Evolutionary conservation across 768 basidiomycete genomes (phyloP).

Genomic region (Lactarius psammicola): DNA sequence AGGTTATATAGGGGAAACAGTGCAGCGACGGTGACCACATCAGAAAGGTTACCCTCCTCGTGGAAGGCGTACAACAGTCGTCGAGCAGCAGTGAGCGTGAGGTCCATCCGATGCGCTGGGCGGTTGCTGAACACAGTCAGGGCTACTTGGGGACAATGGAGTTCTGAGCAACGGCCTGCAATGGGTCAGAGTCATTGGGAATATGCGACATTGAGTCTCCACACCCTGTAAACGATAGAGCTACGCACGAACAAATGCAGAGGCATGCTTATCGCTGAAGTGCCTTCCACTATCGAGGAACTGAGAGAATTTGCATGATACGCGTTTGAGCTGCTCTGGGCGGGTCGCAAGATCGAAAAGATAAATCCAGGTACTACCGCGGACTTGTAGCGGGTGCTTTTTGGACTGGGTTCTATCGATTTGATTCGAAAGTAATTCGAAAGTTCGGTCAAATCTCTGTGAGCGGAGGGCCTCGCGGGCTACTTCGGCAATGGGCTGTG

Average conservation of each 20-base stretch:
- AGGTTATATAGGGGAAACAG: conserved; percentile 56
- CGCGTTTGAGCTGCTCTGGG: conserved; percentile 19
- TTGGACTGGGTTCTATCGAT: conserved; percentile 7
- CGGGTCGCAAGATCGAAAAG: conserved; percentile 27
- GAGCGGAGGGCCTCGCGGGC: conserved; percentile 1
- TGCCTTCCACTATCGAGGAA: conserved; percentile 21
- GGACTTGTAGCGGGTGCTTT: conserved; percentile 13
- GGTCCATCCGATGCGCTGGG: conserved; percentile 55
- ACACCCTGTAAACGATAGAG: not conserved
- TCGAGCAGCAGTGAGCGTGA: conserved; percentile 51
- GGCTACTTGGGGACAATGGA: conserved; percentile 54
- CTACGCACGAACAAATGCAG: conserved; percentile 26
- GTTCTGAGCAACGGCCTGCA: conserved; percentile 61
- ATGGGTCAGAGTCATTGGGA: not conserved
- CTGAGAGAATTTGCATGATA: conserved; percentile 19
- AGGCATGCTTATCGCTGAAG: conserved; percentile 17
- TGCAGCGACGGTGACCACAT: conserved; percentile 50
- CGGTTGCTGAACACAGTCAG: conserved; percentile 61
- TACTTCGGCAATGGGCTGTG: not conserved
- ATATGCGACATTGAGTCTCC: too few relatives aligned
- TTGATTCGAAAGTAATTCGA: conserved; percentile 16
- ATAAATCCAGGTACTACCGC: conserved; percentile 25
- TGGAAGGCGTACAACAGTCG: conserved; percentile 58
- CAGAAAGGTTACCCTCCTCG: conserved; percentile 44
- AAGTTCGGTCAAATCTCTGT: conserved; percentile 18